Evolutionary conservation across 768 basidiomycete species (phyloP).

Genomic region (Kwoniella europaea): DNA sequence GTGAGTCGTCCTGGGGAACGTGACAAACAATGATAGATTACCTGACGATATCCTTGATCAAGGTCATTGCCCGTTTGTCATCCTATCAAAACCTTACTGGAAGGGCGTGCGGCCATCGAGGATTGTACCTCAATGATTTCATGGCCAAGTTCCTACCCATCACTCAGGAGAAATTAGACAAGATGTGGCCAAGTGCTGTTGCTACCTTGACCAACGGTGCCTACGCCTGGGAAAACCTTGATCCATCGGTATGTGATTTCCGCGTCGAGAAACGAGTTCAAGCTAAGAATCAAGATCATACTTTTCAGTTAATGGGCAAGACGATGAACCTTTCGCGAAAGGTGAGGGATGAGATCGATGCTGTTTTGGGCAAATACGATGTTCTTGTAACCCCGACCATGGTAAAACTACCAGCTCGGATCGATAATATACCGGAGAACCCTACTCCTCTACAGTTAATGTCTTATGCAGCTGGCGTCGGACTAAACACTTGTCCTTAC

Average conservation of each 20-base stretch:
- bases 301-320: slow-evolving; percentile 52
- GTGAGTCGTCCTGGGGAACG: slow-evolving; percentile 23
- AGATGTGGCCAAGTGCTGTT: slow-evolving; percentile 30
- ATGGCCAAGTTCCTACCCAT: slow-evolving; percentile 53
- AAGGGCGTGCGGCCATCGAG: slow-evolving; percentile 46
- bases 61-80: slow-evolving; percentile 37
- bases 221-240: slow-evolving; percentile 33
- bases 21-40: neutral
- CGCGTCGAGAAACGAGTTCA: neutral
- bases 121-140: slow-evolving; percentile 58
- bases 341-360: slow-evolving; percentile 58
- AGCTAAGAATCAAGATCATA: neutral
- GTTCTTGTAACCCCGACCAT: slow-evolving; percentile 60
- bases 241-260: slow-evolving; percentile 18
- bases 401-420: slow-evolving; percentile 19
- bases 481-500: slow-evolving; percentile 43
- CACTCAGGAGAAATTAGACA: slow-evolving; percentile 53
- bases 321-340: slow-evolving; percentile 60
- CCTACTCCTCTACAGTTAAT: slow-evolving; percentile 54
- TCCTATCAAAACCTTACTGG: slow-evolving; percentile 33
- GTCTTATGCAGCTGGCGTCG: slow-evolving; percentile 35
- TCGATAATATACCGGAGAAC: neutral
- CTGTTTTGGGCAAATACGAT: slow-evolving; percentile 52
- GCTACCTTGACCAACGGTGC: slow-evolving; percentile 39
- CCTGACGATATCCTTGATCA: slow-evolving; percentile 3